phyloP scores from a whole-genome alignment of 106 monocot species.

The Acanthochlamys bracteata region DNA sequence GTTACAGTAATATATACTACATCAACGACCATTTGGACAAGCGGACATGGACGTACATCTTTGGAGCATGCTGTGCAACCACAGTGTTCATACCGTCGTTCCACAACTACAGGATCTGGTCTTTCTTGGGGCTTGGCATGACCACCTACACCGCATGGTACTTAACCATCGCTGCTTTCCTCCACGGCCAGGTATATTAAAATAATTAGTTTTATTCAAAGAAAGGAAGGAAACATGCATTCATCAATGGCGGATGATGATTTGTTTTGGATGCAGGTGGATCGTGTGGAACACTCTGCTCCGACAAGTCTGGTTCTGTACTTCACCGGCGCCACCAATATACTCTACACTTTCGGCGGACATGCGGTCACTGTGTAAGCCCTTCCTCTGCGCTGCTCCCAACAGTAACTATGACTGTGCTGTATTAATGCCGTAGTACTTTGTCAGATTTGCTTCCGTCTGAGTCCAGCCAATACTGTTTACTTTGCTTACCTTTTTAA shows the following conservation, averaged over 20 bases:
- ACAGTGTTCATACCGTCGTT: slow-evolving; percentile 29
- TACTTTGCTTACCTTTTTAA: no score
- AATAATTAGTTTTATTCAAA: no score
- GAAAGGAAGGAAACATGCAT: neutral
- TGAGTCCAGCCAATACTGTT: no score
- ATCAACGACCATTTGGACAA: slow-evolving; percentile 34
- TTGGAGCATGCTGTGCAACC: slow-evolving; percentile 22
- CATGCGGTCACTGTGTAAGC: slow-evolving; percentile 93
- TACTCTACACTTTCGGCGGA: slow-evolving; percentile 92
- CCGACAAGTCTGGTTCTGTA: slow-evolving; percentile 69
- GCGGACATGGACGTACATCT: slow-evolving; percentile 38
- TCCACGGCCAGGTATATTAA: slow-evolving; percentile 39
- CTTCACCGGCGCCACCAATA: slow-evolving; percentile 96
- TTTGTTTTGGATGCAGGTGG: slow-evolving; percentile 20
- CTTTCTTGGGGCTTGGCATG: slow-evolving; percentile 59
- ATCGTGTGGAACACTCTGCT: slow-evolving; percentile 40
- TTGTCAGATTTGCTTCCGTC: no score
- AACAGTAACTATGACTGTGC: no score
- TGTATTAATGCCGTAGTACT: no score
- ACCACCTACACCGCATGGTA: slow-evolving; percentile 76
- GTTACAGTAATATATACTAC: slow-evolving; percentile 31
- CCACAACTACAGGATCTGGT: slow-evolving; percentile 52
- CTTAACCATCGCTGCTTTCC: slow-evolving; percentile 47
- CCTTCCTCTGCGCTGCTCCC: neutral
- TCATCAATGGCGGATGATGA: neutral